Conservation (phyloP, 2,329 filamentous ascomycete genomes). For the Fusarium sublunatum region DNA sequence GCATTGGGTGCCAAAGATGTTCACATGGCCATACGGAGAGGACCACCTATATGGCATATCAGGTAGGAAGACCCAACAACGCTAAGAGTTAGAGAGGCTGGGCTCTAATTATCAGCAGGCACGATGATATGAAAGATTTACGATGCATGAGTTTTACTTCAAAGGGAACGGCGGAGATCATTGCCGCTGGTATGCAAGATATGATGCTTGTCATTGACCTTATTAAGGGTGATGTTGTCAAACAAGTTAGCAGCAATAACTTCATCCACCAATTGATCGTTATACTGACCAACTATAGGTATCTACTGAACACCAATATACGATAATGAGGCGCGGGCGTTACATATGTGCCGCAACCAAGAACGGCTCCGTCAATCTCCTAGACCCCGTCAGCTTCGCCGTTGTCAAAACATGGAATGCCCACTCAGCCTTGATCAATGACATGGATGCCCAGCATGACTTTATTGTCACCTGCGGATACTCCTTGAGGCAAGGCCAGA, state of each 20-base stretch:
- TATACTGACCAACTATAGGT: conserved; percentile 62
- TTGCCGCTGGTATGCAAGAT: conserved; percentile 88
- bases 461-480: conserved; percentile 96
- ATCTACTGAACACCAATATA: conserved; percentile 80
- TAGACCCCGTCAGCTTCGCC: conserved; percentile 82
- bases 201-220: conserved; percentile 83
- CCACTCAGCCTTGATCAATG: conserved; percentile 87
- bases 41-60: conserved; percentile 89
- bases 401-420: conserved; percentile 91
- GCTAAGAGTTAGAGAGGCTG: not conserved
- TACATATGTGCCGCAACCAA: conserved; percentile 93
- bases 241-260: conserved; percentile 61
- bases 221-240: conserved; percentile 76
- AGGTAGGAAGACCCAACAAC: conserved; percentile 61
- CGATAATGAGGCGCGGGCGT: conserved; percentile 88
- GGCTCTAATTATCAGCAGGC: conserved; percentile 56
- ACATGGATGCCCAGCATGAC: conserved; percentile 97
- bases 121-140: conserved; percentile 84
- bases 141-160: conserved; percentile 96
- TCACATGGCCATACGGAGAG: conserved; percentile 87
- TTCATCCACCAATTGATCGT: not conserved
- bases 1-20: conserved; percentile 85
- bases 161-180: conserved; percentile 82
- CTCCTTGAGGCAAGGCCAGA: conserved; percentile 78
- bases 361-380: conserved; percentile 83